These are phyloP conservation scores for Hydnomerulius pinastri DNA, from an alignment of 768 basidiomycete species.

Conservation along the genomic window DNA sequence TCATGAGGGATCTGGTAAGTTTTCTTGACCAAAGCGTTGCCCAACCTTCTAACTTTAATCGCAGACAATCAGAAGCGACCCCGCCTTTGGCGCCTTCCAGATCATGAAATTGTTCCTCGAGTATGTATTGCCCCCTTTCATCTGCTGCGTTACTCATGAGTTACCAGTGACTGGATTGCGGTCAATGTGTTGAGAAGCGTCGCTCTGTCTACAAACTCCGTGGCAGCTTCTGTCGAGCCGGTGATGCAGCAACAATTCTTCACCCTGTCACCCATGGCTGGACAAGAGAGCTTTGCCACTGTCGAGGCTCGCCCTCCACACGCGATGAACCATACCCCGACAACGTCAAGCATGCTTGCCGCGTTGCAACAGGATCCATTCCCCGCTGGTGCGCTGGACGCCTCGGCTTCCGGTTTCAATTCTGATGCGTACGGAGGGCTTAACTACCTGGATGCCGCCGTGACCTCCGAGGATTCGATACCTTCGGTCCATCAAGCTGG, in stretches of 20 bases:
- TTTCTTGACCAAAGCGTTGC: not conserved
- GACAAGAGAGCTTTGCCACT: conserved; percentile 74
- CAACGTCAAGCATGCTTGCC: conserved; percentile 89
- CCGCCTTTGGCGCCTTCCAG: conserved; percentile 90
- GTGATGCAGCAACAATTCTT: conserved; percentile 91
- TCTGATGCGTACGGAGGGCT: conserved; percentile 69
- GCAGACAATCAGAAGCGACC: conserved; percentile 90
- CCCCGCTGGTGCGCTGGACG: conserved; percentile 65
- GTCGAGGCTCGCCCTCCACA: conserved; percentile 64
- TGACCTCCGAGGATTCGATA: conserved; percentile 64
- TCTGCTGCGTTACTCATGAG: conserved; percentile 18
- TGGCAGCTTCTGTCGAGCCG: conserved; percentile 89
- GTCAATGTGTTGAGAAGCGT: conserved; percentile 86
- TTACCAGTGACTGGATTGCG: conserved; percentile 84
- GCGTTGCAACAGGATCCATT: conserved; percentile 80
- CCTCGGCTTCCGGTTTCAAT: conserved; percentile 60
- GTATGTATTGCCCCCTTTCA: conserved; percentile 45
- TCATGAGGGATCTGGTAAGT: conserved; percentile 87
- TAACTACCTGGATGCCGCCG: conserved; percentile 75
- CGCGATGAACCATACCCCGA: conserved; percentile 79
- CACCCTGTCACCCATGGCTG: conserved; percentile 85
- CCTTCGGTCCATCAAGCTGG: conserved; percentile 60
- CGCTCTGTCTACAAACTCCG: conserved; percentile 87
- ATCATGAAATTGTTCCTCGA: conserved; percentile 90
- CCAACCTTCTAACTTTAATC: conserved; percentile 4